Conservation (phyloP, 2,329 filamentous ascomycete species). For the Talaromyces marneffei region DNA sequence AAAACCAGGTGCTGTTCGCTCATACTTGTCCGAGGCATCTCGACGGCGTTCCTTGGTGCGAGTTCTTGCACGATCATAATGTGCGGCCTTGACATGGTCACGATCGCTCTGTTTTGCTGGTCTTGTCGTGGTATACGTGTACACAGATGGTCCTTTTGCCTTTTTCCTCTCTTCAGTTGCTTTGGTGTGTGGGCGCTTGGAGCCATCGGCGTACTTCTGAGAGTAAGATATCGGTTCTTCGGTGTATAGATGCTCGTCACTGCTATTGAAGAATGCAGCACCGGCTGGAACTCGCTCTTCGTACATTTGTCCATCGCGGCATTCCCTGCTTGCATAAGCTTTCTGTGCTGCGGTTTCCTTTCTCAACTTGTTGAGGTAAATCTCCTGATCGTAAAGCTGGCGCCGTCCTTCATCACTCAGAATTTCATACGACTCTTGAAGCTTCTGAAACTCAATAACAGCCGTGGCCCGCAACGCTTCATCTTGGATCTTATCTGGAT, state of each 20-base stretch:
- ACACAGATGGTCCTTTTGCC: conserved; percentile 26
- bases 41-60: conserved; percentile 40
- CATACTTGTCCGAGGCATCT: conserved; percentile 37
- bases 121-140: conserved; percentile 25
- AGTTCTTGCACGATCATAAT: conserved; percentile 33
- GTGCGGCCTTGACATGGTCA: conserved; percentile 27
- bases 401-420: conserved; percentile 71
- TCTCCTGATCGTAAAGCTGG: conserved; percentile 69
- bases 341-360: conserved; percentile 48
- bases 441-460: conserved; percentile 81
- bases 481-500: conserved; percentile 86
- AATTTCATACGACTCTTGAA: conserved; percentile 89
- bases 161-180: conserved; percentile 35
- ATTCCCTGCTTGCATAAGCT: conserved; percentile 27
- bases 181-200: conserved; percentile 29
- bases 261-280: conserved; percentile 25
- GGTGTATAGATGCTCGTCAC: conserved; percentile 33
- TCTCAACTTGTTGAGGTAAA: conserved; percentile 60
- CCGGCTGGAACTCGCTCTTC: conserved; percentile 40
- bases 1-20: conserved; percentile 22
- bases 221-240: conserved; percentile 35
- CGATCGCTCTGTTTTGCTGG: conserved; percentile 30
- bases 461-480: conserved; percentile 69
- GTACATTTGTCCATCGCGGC: conserved; percentile 38
- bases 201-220: conserved; percentile 37